phyloP scores from a whole-genome alignment of 495 filamentous ascomycete genomes.

The Chaetomidium leptoderma region DNA sequence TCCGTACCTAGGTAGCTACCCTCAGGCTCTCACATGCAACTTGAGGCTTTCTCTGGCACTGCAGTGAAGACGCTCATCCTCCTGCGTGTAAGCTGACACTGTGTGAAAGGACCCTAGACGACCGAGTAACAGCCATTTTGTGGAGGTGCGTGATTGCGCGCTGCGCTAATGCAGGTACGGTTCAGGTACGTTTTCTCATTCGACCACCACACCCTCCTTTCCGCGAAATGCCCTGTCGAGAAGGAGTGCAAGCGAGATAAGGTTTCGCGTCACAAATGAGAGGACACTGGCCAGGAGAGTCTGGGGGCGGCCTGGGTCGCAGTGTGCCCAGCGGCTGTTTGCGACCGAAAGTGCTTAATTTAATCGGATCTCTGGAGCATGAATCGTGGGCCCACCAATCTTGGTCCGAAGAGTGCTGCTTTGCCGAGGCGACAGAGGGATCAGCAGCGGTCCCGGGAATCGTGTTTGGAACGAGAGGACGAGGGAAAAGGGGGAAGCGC shows the following conservation, averaged over 20 bases:
- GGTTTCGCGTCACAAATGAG: neutral
- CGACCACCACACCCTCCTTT: constrained; percentile 9
- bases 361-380: neutral
- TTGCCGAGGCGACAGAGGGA: neutral
- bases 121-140: neutral
- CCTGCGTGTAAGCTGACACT: constrained; percentile 1
- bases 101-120: neutral
- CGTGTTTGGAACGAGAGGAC: neutral
- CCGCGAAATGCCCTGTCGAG: neutral
- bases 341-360: constrained; percentile 19
- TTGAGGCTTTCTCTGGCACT: no score
- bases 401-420: neutral
- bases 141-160: neutral
- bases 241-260: constrained; percentile 12
- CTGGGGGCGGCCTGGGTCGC: neutral
- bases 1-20: no score
- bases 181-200: constrained; percentile 8
- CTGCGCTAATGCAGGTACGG: constrained; percentile 26
- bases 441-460: neutral
- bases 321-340: constrained; percentile 16
- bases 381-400: neutral
- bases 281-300: neutral
- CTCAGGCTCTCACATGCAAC: no score
- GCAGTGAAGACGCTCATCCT: no score
- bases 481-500: neutral